Percentiles rank a stretch among this genome's conserved stretches.
phyloP scores from a whole-genome alignment of 2,329 filamentous ascomycete species.

The Fusarium mangiferae region DNA sequence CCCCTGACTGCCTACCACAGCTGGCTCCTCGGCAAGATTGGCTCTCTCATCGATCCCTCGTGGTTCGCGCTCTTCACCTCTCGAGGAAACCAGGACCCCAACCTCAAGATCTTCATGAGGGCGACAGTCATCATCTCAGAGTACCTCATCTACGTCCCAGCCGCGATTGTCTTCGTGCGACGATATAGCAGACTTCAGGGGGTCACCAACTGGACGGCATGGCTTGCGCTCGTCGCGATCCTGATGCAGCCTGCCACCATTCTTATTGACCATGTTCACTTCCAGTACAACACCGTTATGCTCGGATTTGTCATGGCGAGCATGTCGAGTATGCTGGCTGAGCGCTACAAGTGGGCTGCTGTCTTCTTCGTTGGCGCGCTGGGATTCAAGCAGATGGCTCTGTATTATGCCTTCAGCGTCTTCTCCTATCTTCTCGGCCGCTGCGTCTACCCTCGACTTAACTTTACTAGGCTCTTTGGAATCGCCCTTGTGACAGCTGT shows the following conservation, averaged over 20 bases:
- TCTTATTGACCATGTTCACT: conserved; percentile 93
- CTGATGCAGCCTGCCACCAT: conserved; percentile 92
- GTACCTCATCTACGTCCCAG: conserved; percentile 89
- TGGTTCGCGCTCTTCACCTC: conserved; percentile 92
- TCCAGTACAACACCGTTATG: conserved; percentile 99
- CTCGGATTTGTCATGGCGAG: conserved; percentile 87
- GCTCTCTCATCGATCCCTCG: conserved; percentile 77
- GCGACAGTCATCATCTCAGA: conserved; percentile 91
- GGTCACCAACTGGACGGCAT: conserved; percentile 83
- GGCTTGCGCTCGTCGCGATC: conserved; percentile 87
- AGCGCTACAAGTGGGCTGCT: conserved; percentile 86
- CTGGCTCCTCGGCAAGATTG: conserved; percentile 92
- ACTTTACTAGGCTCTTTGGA: conserved; percentile 73
- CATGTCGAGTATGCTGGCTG: conserved; percentile 88
- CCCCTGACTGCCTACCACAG: conserved; percentile 98
- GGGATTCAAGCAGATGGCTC: conserved; percentile 99
- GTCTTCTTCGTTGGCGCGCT: conserved; percentile 93
- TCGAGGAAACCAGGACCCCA: conserved; percentile 80
- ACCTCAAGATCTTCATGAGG: conserved; percentile 94
- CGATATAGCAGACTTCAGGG: conserved; percentile 80
- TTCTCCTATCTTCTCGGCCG: conserved; percentile 91
- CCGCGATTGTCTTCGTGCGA: conserved; percentile 84
- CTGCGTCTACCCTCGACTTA: conserved; percentile 80
- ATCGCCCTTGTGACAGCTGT: conserved; percentile 79
- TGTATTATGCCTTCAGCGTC: conserved; percentile 94